Evolutionary conservation across 1,284 basidiomycete species (phyloP).

Genomic region (Coriolopsis trogii): DNA sequence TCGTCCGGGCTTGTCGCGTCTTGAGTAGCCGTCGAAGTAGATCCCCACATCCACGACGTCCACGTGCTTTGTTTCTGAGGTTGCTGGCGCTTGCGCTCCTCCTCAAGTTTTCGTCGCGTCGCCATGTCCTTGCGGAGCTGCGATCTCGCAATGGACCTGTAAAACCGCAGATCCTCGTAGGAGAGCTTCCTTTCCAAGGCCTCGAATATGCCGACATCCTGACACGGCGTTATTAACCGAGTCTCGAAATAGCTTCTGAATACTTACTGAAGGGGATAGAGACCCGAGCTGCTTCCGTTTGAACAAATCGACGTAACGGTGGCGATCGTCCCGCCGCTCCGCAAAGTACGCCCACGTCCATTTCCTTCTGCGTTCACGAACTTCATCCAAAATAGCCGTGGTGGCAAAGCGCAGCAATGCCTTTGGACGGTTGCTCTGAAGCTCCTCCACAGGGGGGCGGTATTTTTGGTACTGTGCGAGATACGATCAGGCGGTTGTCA

Average conservation of each 20-base stretch:
- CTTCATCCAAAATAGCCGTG: constrained; percentile 82
- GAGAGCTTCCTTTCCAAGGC: constrained; percentile 82
- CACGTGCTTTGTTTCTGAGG: constrained; percentile 60
- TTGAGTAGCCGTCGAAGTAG: constrained; percentile 30
- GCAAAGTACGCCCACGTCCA: constrained; percentile 96
- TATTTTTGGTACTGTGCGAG: constrained; percentile 77
- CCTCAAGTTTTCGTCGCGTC: constrained; percentile 68
- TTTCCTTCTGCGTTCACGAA: constrained; percentile 82
- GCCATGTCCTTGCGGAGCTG: constrained; percentile 86
- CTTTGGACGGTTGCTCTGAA: constrained; percentile 66
- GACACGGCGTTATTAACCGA: not conserved
- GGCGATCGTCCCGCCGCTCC: constrained; percentile 87
- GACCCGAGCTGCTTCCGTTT: constrained; percentile 72
- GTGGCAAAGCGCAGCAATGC: constrained; percentile 85
- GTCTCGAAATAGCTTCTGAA: not conserved
- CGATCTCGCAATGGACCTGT: constrained; percentile 93
- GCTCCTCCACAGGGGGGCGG: constrained; percentile 66
- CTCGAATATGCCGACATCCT: constrained; percentile 70
- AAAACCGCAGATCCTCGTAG: constrained; percentile 98
- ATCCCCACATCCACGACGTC: constrained; percentile 88
- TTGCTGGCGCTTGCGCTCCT: constrained; percentile 61
- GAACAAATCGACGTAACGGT: constrained; percentile 85
- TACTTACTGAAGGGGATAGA: constrained; percentile 52
- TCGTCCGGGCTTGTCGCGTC: constrained; percentile 41
- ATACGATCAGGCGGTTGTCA: constrained; percentile 1